phyloP scores from a whole-genome alignment of 305 asterid species.

The Euphrasia arctica region DNA sequence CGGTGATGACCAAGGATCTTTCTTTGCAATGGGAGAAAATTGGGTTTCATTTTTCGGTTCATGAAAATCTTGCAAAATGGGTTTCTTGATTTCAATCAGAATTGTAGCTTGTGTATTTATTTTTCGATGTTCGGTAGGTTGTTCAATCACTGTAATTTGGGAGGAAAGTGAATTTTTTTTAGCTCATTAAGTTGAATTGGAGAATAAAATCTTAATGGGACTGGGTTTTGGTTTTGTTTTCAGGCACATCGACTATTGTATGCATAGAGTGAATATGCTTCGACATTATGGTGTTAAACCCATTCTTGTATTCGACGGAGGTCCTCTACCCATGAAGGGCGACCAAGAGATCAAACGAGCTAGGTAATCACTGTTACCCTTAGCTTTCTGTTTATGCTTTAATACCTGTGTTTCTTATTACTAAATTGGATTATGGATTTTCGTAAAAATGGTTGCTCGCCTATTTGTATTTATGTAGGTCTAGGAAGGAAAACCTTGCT shows the following conservation, averaged over 20 bases:
- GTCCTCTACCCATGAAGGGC: conserved; percentile 84
- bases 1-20: background rate
- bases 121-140: background rate
- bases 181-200: conserved; percentile 10
- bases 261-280: conserved; percentile 91
- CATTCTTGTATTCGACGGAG: conserved; percentile 93
- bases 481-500: conserved; percentile 80
- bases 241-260: conserved; percentile 93
- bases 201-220: background rate
- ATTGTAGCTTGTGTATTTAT: background rate
- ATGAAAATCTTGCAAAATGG: background rate
- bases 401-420: background rate
- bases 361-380: conserved; percentile 40
- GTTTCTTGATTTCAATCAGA: background rate
- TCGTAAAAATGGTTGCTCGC: background rate
- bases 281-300: conserved; percentile 85
- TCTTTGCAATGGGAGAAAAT: conserved; percentile 13
- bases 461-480: conserved; percentile 36
- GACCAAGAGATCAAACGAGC: conserved; percentile 92
- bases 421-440: background rate
- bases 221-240: conserved; percentile 4
- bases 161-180: background rate
- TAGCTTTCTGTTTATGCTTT: background rate
- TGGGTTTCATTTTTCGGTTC: conserved; percentile 13
- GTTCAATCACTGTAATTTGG: conserved; percentile 1